Evolutionary conservation across 129 eudicot species (phyloP).

Genomic region (Tagetes patula): DNA sequence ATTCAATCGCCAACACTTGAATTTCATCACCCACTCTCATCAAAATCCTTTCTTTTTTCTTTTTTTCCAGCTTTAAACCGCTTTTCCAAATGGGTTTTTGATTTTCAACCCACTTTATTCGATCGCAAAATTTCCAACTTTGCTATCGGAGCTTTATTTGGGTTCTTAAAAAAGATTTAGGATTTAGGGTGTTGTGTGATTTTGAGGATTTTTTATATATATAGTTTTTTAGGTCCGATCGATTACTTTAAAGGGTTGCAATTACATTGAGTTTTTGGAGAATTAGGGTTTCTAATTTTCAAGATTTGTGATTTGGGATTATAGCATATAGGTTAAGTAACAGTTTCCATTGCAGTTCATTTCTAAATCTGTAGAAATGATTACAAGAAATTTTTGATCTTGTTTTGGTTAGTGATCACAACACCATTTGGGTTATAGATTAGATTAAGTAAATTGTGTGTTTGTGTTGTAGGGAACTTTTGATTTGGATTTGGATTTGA

Average conservation of each 20-base stretch:
- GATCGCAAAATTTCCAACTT: conserved; percentile 25
- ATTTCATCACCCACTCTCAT: conserved; percentile 20
- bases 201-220: conserved; percentile 11
- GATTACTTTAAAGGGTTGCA: background rate
- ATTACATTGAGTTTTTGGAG: conserved; percentile 23
- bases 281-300: conserved; percentile 52
- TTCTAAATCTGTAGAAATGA: conserved; percentile 19
- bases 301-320: conserved; percentile 49
- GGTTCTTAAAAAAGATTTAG: conserved; percentile 19
- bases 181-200: conserved; percentile 33
- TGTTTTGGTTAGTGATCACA: conserved; percentile 31
- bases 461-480: conserved; percentile 11
- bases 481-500: conserved; percentile 8
- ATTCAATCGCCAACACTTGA: conserved; percentile 18
- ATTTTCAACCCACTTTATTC: conserved; percentile 29
- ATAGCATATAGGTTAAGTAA: conserved; percentile 11
- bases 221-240: conserved; percentile 32
- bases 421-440: conserved; percentile 19
- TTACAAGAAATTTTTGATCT: conserved; percentile 22
- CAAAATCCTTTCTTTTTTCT: background rate
- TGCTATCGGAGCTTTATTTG: conserved; percentile 31
- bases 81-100: conserved; percentile 35
- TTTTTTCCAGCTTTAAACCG: conserved; percentile 35
- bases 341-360: conserved; percentile 15
- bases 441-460: conserved; percentile 13